Conservation (phyloP, 1,284 basidiomycete species). For the Ustilago shanxiensis region DNA sequence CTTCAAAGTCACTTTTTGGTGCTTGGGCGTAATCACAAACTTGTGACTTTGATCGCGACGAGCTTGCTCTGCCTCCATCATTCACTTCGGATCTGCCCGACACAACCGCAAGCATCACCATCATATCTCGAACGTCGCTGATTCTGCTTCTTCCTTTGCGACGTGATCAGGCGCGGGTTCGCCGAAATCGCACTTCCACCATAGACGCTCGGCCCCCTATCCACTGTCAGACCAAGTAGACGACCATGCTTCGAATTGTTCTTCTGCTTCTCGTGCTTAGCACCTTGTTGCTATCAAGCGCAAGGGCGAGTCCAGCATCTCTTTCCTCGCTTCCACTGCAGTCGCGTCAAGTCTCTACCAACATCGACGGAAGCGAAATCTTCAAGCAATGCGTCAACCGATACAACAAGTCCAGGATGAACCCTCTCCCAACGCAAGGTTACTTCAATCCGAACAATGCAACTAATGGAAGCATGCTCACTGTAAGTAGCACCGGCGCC, state of each 20-base stretch:
- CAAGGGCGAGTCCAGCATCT: slow-evolving; percentile 15
- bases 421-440: slow-evolving; percentile 37
- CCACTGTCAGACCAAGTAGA: not conserved
- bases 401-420: slow-evolving; percentile 48
- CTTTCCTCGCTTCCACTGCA: slow-evolving; percentile 21
- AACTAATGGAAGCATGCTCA: slow-evolving; percentile 52
- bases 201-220: not conserved
- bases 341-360: not conserved
- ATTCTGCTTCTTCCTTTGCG: not conserved
- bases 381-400: slow-evolving; percentile 38
- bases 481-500: slow-evolving; percentile 27
- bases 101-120: not conserved
- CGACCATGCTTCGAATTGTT: not conserved
- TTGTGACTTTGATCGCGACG: slow-evolving; percentile 1
- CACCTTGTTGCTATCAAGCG: slow-evolving; percentile 6
- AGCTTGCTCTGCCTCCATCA: not conserved
- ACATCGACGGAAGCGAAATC: slow-evolving; percentile 32
- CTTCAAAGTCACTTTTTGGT: not conserved
- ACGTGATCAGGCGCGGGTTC: not conserved
- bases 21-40: not conserved
- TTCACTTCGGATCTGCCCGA: not conserved
- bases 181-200: not conserved
- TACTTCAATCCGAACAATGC: slow-evolving; percentile 48
- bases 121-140: not conserved
- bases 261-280: slow-evolving; percentile 17